Evolutionary conservation across 2,329 filamentous ascomycete genomes (phyloP).

Genomic region (Lasiodiplodia citricola): DNA sequence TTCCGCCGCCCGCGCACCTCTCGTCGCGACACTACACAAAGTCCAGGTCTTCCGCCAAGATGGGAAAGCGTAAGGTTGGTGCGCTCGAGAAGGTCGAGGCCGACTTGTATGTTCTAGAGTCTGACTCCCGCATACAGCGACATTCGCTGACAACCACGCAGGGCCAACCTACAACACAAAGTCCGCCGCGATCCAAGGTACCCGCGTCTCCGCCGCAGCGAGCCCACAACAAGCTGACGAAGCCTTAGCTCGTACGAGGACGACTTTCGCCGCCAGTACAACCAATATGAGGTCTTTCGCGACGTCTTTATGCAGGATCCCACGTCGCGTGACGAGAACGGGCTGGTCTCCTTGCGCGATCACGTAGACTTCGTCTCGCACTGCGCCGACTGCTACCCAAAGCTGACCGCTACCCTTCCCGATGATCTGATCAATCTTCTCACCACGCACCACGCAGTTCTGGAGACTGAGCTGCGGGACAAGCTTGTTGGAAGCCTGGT

Average conservation of each 20-base stretch:
- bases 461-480: constrained; percentile 86
- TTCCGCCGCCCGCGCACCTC: background rate
- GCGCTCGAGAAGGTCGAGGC: constrained; percentile 96
- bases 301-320: constrained; percentile 91
- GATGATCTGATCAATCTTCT: constrained; percentile 82
- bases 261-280: constrained; percentile 86
- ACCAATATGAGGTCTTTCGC: constrained; percentile 87
- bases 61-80: constrained; percentile 87
- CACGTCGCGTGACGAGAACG: constrained; percentile 74
- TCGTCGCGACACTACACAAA: background rate
- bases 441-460: constrained; percentile 77
- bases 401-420: constrained; percentile 77
- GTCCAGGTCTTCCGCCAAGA: constrained; percentile 42
- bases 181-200: constrained; percentile 83
- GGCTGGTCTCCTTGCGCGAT: constrained; percentile 84
- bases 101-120: constrained; percentile 65
- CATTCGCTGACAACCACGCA: constrained; percentile 39
- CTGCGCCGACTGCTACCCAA: constrained; percentile 90
- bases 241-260: constrained; percentile 77
- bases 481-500: constrained; percentile 93
- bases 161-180: constrained; percentile 88
- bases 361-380: constrained; percentile 93
- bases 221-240: background rate
- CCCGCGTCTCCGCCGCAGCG: constrained; percentile 36
- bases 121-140: background rate